Percentiles rank a stretch among this genome's conserved stretches.
Conservation (phyloP, 257 asterid species). For the Catharanthus roseus region DNA sequence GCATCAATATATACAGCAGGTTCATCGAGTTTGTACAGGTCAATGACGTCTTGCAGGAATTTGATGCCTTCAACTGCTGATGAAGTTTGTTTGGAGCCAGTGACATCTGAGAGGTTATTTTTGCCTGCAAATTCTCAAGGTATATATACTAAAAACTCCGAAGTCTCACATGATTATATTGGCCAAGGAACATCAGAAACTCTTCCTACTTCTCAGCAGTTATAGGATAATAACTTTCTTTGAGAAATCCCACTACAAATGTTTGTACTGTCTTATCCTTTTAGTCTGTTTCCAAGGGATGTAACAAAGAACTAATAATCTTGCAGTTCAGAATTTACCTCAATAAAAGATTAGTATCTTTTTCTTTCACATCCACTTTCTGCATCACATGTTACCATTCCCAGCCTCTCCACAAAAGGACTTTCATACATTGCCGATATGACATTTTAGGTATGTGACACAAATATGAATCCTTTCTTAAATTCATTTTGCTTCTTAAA, state of each 20-base stretch:
- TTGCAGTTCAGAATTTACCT: neutral
- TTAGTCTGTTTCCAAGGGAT: neutral
- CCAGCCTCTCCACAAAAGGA: too few species aligned
- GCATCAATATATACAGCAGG: neutral
- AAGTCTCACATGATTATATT: slow-evolving; percentile 12
- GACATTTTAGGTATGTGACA: too few species aligned
- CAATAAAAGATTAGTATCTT: neutral
- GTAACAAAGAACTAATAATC: neutral
- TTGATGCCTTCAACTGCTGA: slow-evolving; percentile 14
- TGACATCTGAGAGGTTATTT: slow-evolving; percentile 20
- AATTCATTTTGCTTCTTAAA: too few species aligned
- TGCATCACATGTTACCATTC: neutral
- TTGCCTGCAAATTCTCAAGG: slow-evolving; percentile 29
- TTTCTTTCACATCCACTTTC: neutral
- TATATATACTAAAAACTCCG: slow-evolving; percentile 10
- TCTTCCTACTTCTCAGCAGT: slow-evolving; percentile 9
- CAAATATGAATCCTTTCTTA: too few species aligned
- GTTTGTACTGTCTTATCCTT: neutral
- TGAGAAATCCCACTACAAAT: neutral
- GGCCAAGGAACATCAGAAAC: slow-evolving; percentile 10
- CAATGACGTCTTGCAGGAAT: slow-evolving; percentile 9
- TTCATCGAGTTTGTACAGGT: slow-evolving; percentile 10
- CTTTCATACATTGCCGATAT: too few species aligned
- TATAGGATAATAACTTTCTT: slow-evolving; percentile 2
- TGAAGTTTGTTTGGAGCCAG: slow-evolving; percentile 8